These are phyloP conservation scores for Leccinum subgranulosum DNA, from an alignment of 768 basidiomycete species.

Conservation along the genomic window DNA sequence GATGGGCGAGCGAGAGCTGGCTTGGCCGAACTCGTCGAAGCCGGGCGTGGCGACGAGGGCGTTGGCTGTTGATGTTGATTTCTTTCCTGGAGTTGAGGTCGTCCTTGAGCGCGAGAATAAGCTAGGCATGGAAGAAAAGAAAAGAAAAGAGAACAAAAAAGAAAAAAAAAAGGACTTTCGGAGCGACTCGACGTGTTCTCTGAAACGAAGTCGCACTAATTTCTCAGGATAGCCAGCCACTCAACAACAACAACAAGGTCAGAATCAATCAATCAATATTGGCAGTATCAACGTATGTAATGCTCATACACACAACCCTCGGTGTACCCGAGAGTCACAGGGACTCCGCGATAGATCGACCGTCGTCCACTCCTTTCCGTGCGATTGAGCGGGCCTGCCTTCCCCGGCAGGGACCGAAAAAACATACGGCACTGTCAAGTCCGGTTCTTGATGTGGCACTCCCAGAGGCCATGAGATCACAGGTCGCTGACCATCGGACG, in stretches of 20 bases:
- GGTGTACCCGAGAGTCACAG: background rate
- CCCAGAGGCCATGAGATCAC: background rate
- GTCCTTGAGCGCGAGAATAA: slow-evolving; percentile 71
- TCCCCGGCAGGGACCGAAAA: background rate
- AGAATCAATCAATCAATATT: background rate
- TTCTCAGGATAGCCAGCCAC: slow-evolving; percentile 29
- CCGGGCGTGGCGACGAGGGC: slow-evolving; percentile 12
- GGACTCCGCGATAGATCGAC: slow-evolving; percentile 1
- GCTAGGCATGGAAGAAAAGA: slow-evolving; percentile 55
- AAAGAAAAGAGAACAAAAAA: background rate
- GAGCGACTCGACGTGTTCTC: slow-evolving; percentile 3
- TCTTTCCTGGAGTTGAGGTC: slow-evolving; percentile 52
- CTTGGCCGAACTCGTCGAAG: slow-evolving; percentile 67
- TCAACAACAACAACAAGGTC: background rate
- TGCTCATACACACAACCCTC: background rate
- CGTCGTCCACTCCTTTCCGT: slow-evolving; percentile 1
- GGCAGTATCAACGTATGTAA: background rate
- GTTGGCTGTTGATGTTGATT: slow-evolving; percentile 10
- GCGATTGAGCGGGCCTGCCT: background rate
- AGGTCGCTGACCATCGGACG: background rate
- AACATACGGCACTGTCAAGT: background rate
- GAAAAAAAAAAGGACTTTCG: slow-evolving; percentile 6
- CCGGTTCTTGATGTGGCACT: background rate
- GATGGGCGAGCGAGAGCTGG: slow-evolving; percentile 30
- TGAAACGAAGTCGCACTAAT: slow-evolving; percentile 15